Evolutionary conservation across 108 stramenopile genomes (phyloP), one percentile per base, ranked within the genome.

Genomic region (Cylindrotheca fusiformis): DNA sequence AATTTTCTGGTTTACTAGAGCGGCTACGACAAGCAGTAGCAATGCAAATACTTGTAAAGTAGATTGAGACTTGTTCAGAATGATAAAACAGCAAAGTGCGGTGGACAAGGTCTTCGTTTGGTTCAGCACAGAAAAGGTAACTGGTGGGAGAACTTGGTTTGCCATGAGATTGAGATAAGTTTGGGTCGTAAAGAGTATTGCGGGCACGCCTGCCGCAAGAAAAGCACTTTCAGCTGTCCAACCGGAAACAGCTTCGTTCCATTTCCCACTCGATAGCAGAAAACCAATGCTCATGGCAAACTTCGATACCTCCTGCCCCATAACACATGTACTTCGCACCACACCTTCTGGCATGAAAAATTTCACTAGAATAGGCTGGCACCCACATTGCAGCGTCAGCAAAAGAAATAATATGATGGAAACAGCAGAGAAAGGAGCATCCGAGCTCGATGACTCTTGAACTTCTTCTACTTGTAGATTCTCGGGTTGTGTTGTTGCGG

Each of bases 31-130:
- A n/a, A 97, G 80, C 25, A 97, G 30, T 14, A 76, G 28, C 19
- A 95, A 69, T 12, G 95, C 81, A 23, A 84, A 20, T 24, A 94
- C 61, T 72, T 95, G 95, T 52, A 62, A 48, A 28, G 12, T 52
- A 2, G 85, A 80, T 65, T 95, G 95, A 52, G 49, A 54, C 53
- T 86, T 61, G 24, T 86, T 86, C 75, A 94, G 52, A 12, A 95
- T 25, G 5, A 95, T 52, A 74, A 75, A 95, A 25, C 93, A 90
- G 54, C 78, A 93, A 12, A 90, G 46, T 23, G 96, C 96, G 4
- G 94, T 93, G 44, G 81, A 82, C 19, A 97, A 52, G 2, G 89
- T 95, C 60, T 97, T 97, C 14, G 91, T 94, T 67, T 97, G 96
- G 59, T 94, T 95, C 17, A 95, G 79, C 10, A 94, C 84, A 59